Evolutionary conservation across 2,329 filamentous ascomycete genomes (phyloP), one percentile per base, ranked within the genome.

Genomic region (Biscogniauxia sp.): DNA sequence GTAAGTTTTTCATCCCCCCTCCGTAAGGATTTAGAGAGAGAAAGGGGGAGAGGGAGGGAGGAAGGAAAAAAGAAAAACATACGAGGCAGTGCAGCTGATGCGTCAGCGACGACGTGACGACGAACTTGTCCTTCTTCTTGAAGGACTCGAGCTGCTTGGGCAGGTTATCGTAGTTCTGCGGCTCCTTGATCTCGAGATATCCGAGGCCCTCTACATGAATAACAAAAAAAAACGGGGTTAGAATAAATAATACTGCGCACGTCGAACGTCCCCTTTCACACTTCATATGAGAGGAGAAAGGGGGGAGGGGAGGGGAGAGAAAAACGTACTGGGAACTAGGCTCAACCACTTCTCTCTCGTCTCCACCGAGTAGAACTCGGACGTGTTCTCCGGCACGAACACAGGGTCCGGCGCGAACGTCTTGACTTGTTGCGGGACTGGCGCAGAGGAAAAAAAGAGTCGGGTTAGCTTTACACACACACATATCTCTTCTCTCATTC

Each of bases 81-180:
- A 77, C 75, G 37, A 79, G 70, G 61, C 78, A 80, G 64, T 79
- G 77, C 2, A 80, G 70, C 65, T 80, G 78, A 60, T 80, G 78
- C 3, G 77, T 79, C 63, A 79, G 73, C 1, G 75, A 76, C 0
- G 78, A 78, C 1, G 78, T 79, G 64, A 75, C 79, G 54, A 76
- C 73, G 51, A 75, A 77, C 49, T 73, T 69, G 17, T 70, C 65
- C 2, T 69, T 64, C 20, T 70, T 64, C 3, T 67, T 64, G 59
- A 70, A 77, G 19, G 65, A 68, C 17, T 70, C 52, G 7, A 80
- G 67, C 17, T 67, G 72, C 5, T 67, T 70, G 2, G 77, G 77
- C 11, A 79, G 71, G 65, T 77, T 74, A 51, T 76, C 67, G 66
- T 76, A 74, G 13, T 65, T 61, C 6, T 67, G 55, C 0, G 76